Evolutionary conservation across 495 filamentous ascomycete genomes (phyloP).

Genomic region (Annulohypoxylon nitens): DNA sequence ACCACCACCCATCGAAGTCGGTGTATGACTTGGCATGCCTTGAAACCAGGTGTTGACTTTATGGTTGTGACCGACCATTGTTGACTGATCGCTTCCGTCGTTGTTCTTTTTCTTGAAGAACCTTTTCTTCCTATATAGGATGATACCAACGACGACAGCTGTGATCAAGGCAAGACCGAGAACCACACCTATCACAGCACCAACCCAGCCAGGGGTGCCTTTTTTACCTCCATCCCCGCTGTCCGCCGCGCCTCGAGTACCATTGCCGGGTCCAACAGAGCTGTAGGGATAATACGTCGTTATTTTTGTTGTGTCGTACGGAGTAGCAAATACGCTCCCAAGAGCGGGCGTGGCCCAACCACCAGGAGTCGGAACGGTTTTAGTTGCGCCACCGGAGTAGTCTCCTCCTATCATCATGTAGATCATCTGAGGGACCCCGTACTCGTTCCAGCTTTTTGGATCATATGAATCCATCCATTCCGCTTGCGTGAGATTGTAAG

Average conservation of each 20-base stretch:
- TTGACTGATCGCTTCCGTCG: slow-evolving; percentile 51
- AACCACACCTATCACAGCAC: slow-evolving; percentile 75
- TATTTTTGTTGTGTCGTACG: slow-evolving; percentile 70
- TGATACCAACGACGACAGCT: slow-evolving; percentile 62
- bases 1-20: slow-evolving; percentile 62
- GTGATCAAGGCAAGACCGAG: slow-evolving; percentile 72
- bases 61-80: slow-evolving; percentile 57
- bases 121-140: slow-evolving; percentile 68
- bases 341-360: slow-evolving; percentile 67
- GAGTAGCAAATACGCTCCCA: slow-evolving; percentile 63
- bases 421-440: slow-evolving; percentile 72
- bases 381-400: slow-evolving; percentile 71
- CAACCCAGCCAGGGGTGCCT: slow-evolving; percentile 71
- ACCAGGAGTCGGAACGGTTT: slow-evolving; percentile 57
- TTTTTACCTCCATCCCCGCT: slow-evolving; percentile 41
- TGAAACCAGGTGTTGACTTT: slow-evolving; percentile 63
- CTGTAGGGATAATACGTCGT: slow-evolving; percentile 72
- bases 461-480: slow-evolving; percentile 72
- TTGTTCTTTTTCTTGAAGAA: slow-evolving; percentile 48
- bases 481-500: slow-evolving; percentile 73
- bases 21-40: slow-evolving; percentile 56
- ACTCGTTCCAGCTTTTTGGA: slow-evolving; percentile 67
- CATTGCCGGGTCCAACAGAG: slow-evolving; percentile 47
- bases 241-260: slow-evolving; percentile 48
- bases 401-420: slow-evolving; percentile 71